Conservation (phyloP, 2,329 filamentous ascomycete genomes). For the Cercospora zeina region DNA sequence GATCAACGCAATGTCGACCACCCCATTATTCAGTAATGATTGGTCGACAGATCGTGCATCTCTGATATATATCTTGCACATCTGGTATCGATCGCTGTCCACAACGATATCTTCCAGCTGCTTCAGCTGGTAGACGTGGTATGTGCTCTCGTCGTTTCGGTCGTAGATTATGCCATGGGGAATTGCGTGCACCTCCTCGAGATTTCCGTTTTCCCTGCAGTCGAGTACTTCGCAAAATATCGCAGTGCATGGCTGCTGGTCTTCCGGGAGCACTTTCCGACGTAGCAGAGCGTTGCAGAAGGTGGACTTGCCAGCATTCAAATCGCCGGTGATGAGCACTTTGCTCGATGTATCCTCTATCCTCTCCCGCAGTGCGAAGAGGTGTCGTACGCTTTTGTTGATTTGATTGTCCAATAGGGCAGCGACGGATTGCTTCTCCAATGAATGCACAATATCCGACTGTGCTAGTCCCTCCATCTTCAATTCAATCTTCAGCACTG, state of each 20-base stretch:
- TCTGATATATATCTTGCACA: conserved; percentile 96
- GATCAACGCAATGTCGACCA: conserved; percentile 96
- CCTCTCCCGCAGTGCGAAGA: conserved; percentile 80
- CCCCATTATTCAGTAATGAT: conserved; percentile 92
- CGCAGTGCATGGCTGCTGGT: conserved; percentile 96
- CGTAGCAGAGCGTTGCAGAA: conserved; percentile 97
- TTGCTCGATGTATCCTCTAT: conserved; percentile 98
- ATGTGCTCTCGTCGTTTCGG: conserved; percentile 89
- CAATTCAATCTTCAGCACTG: conserved; percentile 88
- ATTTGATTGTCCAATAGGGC: conserved; percentile 92
- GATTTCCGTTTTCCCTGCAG: conserved; percentile 80
- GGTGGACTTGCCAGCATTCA: conserved; percentile 97
- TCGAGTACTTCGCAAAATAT: conserved; percentile 98
- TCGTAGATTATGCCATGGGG: conserved; percentile 79
- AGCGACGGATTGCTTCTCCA: conserved; percentile 89
- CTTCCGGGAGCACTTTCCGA: conserved; percentile 89
- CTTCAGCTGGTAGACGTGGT: conserved; percentile 76
- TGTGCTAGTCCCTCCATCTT: conserved; percentile 86
- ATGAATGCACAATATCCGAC: conserved; percentile 85
- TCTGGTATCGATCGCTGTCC: conserved; percentile 83
- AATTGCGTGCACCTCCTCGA: conserved; percentile 95
- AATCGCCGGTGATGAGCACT: conserved; percentile 89
- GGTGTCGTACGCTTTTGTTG: conserved; percentile 85
- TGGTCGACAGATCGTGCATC: conserved; percentile 87
- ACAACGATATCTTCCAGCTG: conserved; percentile 86